Percentiles rank a stretch among this genome's conserved stretches.
Evolutionary conservation across 2,329 filamentous ascomycete species (phyloP).

Genomic region (Davidsoniella eucalypti): DNA sequence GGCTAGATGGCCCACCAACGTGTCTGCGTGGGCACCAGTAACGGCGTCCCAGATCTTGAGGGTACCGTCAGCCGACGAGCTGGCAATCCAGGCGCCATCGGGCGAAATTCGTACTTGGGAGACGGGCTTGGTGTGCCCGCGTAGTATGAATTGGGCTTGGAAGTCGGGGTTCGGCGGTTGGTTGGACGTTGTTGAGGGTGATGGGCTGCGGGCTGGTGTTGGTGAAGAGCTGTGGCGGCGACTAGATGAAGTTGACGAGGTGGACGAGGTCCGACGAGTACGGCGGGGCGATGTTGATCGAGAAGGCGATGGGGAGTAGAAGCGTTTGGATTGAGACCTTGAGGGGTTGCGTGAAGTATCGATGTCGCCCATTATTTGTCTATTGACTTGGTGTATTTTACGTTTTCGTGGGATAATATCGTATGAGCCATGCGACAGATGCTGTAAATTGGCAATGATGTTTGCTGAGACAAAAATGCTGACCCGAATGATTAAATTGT

Average conservation of each 20-base stretch:
- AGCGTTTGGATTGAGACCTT: constrained; percentile 17
- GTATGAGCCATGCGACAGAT: too few species aligned
- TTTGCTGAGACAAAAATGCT: too few species aligned
- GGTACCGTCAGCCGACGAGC: constrained; percentile 74
- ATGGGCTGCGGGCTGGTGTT: constrained; percentile 20
- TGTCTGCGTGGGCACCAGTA: constrained; percentile 68
- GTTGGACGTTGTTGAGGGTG: constrained; percentile 21
- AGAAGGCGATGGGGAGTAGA: constrained; percentile 23
- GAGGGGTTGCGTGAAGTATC: too few species aligned
- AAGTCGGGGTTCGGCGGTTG: constrained; percentile 50
- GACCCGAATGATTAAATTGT: too few species aligned
- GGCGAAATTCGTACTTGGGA: constrained; percentile 83
- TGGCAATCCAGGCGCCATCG: constrained; percentile 77
- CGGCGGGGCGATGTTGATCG: constrained; percentile 17
- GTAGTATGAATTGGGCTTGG: constrained; percentile 50
- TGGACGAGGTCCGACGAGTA: constrained; percentile 17
- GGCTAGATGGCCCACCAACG: constrained; percentile 81
- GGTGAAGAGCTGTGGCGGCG: constrained; percentile 19
- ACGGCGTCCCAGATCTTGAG: constrained; percentile 78
- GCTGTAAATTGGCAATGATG: too few species aligned
- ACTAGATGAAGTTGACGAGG: constrained; percentile 17
- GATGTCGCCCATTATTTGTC: too few species aligned
- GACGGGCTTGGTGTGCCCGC: constrained; percentile 63
- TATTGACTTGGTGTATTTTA: too few species aligned
- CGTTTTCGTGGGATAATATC: too few species aligned